Conservation (phyloP, 2,329 filamentous ascomycete species). For the Zymoseptoria pseudotritici region DNA sequence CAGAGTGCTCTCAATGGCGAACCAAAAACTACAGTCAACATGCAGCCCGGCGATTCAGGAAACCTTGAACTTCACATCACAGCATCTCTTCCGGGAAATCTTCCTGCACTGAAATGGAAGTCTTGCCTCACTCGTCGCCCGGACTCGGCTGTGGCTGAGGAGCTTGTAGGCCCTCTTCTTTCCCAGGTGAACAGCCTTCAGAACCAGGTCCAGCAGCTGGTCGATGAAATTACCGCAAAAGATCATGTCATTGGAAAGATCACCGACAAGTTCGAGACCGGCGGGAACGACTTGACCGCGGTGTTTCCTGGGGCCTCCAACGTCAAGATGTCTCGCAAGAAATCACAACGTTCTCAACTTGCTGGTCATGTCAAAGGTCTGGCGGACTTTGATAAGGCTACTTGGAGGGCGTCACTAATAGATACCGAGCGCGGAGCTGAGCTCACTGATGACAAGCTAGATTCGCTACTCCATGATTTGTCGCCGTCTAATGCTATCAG, state of each 20-base stretch:
- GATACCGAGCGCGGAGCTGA: not conserved
- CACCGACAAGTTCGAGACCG: conserved; percentile 51
- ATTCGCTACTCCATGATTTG: not conserved
- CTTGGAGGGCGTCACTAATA: conserved; percentile 32
- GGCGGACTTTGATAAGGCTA: conserved; percentile 44
- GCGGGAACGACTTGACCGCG: conserved; percentile 48
- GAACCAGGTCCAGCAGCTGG: conserved; percentile 41
- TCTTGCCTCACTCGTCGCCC: conserved; percentile 46
- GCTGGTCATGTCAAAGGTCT: conserved; percentile 49
- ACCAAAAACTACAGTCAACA: conserved; percentile 29
- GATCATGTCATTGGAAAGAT: conserved; percentile 53
- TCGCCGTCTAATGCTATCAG: not conserved
- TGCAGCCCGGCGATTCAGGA: conserved; percentile 21
- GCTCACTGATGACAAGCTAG: not conserved
- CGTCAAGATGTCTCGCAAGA: conserved; percentile 38
- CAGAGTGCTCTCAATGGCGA: conserved; percentile 39
- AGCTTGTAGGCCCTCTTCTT: conserved; percentile 49
- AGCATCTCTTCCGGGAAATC: conserved; percentile 54
- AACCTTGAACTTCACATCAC: conserved; percentile 48
- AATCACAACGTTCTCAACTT: conserved; percentile 44
- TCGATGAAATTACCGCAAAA: conserved; percentile 48
- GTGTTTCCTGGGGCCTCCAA: conserved; percentile 50
- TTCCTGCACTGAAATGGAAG: conserved; percentile 59
- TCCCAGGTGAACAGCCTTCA: conserved; percentile 41
- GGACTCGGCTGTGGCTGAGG: conserved; percentile 37